Percentiles rank a stretch among this genome's conserved stretches.
Evolutionary conservation across 805 yeast species (phyloP).

Genomic region (Candida qinlingensis): DNA sequence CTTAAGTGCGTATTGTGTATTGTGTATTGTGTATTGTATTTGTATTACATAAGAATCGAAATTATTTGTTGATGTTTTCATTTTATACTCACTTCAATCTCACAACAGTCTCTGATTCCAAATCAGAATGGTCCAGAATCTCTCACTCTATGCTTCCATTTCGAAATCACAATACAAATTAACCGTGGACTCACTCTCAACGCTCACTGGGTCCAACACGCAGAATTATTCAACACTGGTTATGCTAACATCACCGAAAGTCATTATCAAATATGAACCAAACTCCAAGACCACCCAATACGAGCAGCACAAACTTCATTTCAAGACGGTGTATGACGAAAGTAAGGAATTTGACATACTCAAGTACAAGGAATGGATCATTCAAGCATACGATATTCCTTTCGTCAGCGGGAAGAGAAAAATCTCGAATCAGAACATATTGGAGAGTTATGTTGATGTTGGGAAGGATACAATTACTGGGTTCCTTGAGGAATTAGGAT

Average conservation of each 20-base stretch:
- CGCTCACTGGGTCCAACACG: slow-evolving; percentile 20
- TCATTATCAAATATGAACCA: slow-evolving; percentile 24
- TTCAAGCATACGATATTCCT: slow-evolving; percentile 68
- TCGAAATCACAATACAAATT: slow-evolving; percentile 14
- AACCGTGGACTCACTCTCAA: slow-evolving; percentile 15
- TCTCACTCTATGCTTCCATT: slow-evolving; percentile 19
- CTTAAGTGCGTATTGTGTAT: background rate
- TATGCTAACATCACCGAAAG: slow-evolving; percentile 19
- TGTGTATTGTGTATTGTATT: too few species aligned
- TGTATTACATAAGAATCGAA: slow-evolving; percentile 1
- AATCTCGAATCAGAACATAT: slow-evolving; percentile 60
- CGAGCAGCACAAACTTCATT: slow-evolving; percentile 22
- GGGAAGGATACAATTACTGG: slow-evolving; percentile 30
- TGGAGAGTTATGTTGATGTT: slow-evolving; percentile 40
- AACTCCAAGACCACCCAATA: slow-evolving; percentile 23
- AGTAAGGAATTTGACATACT: slow-evolving; percentile 2
- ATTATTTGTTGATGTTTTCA: background rate
- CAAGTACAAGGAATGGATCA: slow-evolving; percentile 43
- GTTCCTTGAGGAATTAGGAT: slow-evolving; percentile 58
- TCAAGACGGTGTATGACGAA: slow-evolving; percentile 14
- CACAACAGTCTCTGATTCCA: too few species aligned
- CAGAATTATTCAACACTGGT: slow-evolving; percentile 10
- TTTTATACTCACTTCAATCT: background rate
- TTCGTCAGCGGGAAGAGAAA: slow-evolving; percentile 59
- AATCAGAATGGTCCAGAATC: slow-evolving; percentile 27